phyloP scores from a whole-genome alignment of 306 rosid species.

The Vigna nakashimae region DNA sequence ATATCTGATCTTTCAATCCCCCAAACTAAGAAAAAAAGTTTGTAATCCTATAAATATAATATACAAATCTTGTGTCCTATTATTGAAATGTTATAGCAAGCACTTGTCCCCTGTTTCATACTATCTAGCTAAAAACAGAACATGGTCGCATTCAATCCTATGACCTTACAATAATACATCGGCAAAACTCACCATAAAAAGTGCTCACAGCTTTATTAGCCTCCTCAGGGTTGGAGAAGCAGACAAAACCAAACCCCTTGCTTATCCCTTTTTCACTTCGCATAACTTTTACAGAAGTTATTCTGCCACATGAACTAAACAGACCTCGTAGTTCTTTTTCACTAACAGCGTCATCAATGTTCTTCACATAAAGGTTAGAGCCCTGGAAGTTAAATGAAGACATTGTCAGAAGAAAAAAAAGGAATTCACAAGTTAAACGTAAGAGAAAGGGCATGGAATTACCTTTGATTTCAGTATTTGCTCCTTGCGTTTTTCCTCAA shows the following conservation, averaged over 20 bases:
- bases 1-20: background rate
- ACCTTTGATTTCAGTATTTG: conserved; percentile 72
- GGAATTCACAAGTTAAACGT: background rate
- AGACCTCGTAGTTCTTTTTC: conserved; percentile 69
- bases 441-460: conserved; percentile 30
- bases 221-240: conserved; percentile 88
- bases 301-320: conserved; percentile 76
- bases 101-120: conserved; percentile 26
- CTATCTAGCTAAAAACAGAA: background rate
- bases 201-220: conserved; percentile 83
- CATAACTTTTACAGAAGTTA: conserved; percentile 89
- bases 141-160: background rate
- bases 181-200: conserved; percentile 67
- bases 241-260: conserved; percentile 92
- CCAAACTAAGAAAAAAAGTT: background rate
- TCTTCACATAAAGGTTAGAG: conserved; percentile 87
- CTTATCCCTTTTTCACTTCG: conserved; percentile 75
- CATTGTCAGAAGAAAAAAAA: conserved; percentile 32
- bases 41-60: conserved; percentile 27
- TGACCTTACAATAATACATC: conserved; percentile 4
- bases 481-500: conserved; percentile 85
- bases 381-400: conserved; percentile 58
- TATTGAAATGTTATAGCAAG: background rate
- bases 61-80: background rate
- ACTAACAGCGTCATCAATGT: conserved; percentile 74